A percentile compares a stretch with the other conserved stretches of the same genome.
These are phyloP conservation scores for Tremellales sp. DNA, from an alignment of 1,284 basidiomycete species.

Conservation along the genomic window DNA sequence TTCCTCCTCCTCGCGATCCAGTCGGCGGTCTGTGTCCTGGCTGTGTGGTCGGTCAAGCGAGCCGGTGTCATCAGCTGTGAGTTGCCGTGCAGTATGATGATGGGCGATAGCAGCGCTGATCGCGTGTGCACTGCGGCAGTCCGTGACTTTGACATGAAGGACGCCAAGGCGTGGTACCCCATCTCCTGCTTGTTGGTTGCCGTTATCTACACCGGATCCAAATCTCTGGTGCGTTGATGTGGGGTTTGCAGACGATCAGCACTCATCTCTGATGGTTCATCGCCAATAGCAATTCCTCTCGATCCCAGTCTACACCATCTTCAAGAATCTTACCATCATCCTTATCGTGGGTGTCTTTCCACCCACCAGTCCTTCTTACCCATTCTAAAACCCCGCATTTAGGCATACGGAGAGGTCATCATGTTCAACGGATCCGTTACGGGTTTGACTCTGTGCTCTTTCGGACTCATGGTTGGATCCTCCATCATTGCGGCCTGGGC, in stretches of 20 bases:
- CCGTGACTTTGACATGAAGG: slow-evolving; percentile 74
- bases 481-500: slow-evolving; percentile 95
- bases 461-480: slow-evolving; percentile 93
- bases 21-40: slow-evolving; percentile 75
- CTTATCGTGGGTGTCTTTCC: slow-evolving; percentile 89
- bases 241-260: not conserved
- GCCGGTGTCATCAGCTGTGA: slow-evolving; percentile 72
- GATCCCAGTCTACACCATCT: slow-evolving; percentile 95
- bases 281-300: slow-evolving; percentile 76
- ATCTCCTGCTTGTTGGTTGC: slow-evolving; percentile 87
- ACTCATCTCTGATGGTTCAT: not conserved
- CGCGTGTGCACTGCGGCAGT: slow-evolving; percentile 44
- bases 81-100: slow-evolving; percentile 2
- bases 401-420: slow-evolving; percentile 94
- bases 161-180: slow-evolving; percentile 91
- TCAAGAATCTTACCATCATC: slow-evolving; percentile 99
- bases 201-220: slow-evolving; percentile 98
- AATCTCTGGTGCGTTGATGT: slow-evolving; percentile 67
- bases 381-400: too few relatives aligned
- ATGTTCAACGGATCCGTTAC: slow-evolving; percentile 95
- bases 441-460: slow-evolving; percentile 79
- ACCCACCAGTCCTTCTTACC: slow-evolving; percentile 2
- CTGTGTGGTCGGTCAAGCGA: slow-evolving; percentile 70
- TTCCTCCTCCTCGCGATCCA: slow-evolving; percentile 92
- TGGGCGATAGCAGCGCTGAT: not conserved